Conservation (phyloP, 2,329 filamentous ascomycete genomes). For the Calycina herbarum region DNA sequence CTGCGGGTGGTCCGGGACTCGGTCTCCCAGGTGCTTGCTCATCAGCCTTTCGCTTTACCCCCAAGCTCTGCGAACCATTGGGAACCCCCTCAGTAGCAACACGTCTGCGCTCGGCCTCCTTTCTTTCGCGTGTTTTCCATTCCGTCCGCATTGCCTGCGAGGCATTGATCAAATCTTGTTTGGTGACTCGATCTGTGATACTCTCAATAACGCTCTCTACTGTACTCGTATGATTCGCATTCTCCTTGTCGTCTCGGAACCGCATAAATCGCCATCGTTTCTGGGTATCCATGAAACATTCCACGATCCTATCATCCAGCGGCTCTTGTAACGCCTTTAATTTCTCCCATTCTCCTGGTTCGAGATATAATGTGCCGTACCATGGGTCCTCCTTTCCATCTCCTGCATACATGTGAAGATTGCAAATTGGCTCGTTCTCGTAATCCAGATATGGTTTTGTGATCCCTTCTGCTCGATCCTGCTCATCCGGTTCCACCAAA, state of each 20-base stretch:
- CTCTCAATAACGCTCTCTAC: conserved; percentile 86
- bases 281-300: conserved; percentile 78
- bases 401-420: conserved; percentile 70
- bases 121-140: conserved; percentile 60
- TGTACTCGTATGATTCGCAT: conserved; percentile 85
- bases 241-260: conserved; percentile 88
- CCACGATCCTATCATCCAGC: conserved; percentile 84
- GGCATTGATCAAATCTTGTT: conserved; percentile 73
- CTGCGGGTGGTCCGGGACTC: conserved; percentile 31
- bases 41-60: conserved; percentile 4
- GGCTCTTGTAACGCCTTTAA: conserved; percentile 73
- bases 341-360: conserved; percentile 77
- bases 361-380: conserved; percentile 69
- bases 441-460: conserved; percentile 71
- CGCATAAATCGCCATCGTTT: conserved; percentile 83
- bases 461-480: conserved; percentile 66
- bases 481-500: conserved; percentile 63
- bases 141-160: conserved; percentile 72
- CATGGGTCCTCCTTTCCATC: conserved; percentile 49
- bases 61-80: conserved; percentile 1
- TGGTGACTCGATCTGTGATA: conserved; percentile 80
- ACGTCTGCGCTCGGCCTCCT: conserved; percentile 28
- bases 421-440: conserved; percentile 72
- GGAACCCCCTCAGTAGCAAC: not conserved
- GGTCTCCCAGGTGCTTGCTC: conserved; percentile 23